phyloP scores from a whole-genome alignment of 306 rosid species.

The Cucurbita ficifolia region DNA sequence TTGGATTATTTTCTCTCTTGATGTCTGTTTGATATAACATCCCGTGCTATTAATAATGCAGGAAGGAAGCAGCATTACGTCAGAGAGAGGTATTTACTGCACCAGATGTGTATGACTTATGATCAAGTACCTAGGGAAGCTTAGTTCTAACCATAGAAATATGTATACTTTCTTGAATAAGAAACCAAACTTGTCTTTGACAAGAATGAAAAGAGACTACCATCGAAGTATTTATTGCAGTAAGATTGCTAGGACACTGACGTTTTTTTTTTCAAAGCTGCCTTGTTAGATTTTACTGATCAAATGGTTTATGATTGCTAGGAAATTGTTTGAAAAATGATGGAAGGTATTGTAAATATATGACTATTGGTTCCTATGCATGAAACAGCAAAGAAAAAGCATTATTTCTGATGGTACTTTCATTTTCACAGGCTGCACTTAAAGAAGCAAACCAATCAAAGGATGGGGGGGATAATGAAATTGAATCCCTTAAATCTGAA shows the following conservation, averaged over 20 bases:
- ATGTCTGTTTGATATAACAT: conserved; percentile 10
- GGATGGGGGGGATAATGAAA: conserved; percentile 49
- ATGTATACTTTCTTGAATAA: no score
- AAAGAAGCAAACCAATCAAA: conserved; percentile 62
- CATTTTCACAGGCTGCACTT: conserved; percentile 58
- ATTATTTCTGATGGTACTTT: conserved; percentile 1
- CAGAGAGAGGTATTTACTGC: conserved; percentile 61
- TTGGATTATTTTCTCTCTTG: conserved; percentile 9
- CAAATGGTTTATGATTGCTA: background rate
- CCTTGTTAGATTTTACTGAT: background rate
- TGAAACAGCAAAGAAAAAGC: background rate
- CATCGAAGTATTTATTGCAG: background rate
- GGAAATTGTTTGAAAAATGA: background rate
- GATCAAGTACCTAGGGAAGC: background rate
- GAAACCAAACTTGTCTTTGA: no score
- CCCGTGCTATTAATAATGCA: conserved; percentile 23
- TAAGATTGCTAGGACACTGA: background rate
- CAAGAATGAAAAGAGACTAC: no score
- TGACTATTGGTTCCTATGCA: background rate
- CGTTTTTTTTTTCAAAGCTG: background rate
- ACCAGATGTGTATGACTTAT: background rate
- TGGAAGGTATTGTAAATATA: background rate
- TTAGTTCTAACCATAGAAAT: background rate
- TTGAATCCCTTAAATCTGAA: conserved; percentile 43
- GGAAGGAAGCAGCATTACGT: conserved; percentile 85